Conservation (phyloP, 805 yeast genomes). For the Clavispora phyllophila region DNA sequence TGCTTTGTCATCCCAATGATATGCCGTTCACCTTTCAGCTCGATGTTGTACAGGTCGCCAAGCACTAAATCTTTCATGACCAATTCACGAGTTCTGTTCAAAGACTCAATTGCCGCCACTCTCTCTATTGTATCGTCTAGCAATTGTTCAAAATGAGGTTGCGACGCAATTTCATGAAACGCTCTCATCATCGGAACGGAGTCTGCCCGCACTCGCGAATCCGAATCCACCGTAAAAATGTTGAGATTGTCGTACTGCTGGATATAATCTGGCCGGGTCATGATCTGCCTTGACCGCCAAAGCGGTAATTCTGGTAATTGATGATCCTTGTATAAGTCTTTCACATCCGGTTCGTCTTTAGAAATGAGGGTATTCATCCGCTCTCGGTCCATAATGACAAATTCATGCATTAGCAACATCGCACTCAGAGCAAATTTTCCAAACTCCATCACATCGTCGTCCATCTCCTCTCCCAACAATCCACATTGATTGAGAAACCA, state of each 20-base stretch:
- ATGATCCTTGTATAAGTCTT: slow-evolving; percentile 35
- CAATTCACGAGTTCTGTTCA: slow-evolving; percentile 73
- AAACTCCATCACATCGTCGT: slow-evolving; percentile 81
- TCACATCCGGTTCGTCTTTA: slow-evolving; percentile 7
- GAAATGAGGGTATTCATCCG: slow-evolving; percentile 23
- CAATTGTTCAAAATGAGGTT: slow-evolving; percentile 65
- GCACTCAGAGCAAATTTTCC: slow-evolving; percentile 75
- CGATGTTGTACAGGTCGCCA: slow-evolving; percentile 42
- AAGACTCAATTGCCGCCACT: slow-evolving; percentile 69
- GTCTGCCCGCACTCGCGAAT: slow-evolving; percentile 71
- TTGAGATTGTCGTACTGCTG: slow-evolving; percentile 70
- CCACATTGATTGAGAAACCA: slow-evolving; percentile 87
- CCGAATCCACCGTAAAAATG: slow-evolving; percentile 73
- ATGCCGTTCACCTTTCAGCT: slow-evolving; percentile 9
- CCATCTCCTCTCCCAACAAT: slow-evolving; percentile 70
- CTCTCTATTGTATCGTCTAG: slow-evolving; percentile 62
- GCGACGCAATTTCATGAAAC: slow-evolving; percentile 68
- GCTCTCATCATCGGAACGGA: slow-evolving; percentile 89
- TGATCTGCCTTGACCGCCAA: slow-evolving; percentile 79
- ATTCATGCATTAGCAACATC: slow-evolving; percentile 63
- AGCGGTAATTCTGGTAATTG: slow-evolving; percentile 67
- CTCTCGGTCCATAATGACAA: slow-evolving; percentile 61
- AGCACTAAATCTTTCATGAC: slow-evolving; percentile 62
- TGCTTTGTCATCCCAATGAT: slow-evolving; percentile 10
- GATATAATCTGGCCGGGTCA: slow-evolving; percentile 81